Percentiles rank a stretch among this genome's conserved stretches.
phyloP scores from a whole-genome alignment of 371 early-diverging fungal genomes.

The Cokeromyces recurvatus region DNA sequence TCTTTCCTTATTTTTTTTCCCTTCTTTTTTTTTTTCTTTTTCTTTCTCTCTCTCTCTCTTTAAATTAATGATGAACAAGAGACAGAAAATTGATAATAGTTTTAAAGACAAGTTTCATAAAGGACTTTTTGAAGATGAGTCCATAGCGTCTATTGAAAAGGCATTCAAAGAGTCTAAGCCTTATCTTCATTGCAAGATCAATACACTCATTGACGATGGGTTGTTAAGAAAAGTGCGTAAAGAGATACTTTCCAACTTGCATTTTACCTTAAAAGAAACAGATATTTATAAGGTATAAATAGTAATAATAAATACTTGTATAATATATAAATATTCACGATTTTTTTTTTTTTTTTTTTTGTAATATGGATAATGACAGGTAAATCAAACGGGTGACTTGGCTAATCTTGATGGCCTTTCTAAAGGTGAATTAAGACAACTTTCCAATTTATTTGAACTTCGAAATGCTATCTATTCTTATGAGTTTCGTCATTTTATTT shows the following conservation, averaged over 20 bases:
- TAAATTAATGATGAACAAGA: conserved; percentile 6
- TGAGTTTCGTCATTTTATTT: conserved; percentile 64
- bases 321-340: too few relatives aligned
- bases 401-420: conserved; percentile 79
- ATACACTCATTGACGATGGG: conserved; percentile 52
- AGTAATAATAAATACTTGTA: not conserved
- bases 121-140: conserved; percentile 22
- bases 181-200: conserved; percentile 62
- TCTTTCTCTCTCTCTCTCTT: conserved; percentile 1
- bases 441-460: conserved; percentile 51
- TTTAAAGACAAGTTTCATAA: conserved; percentile 23
- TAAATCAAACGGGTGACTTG: conserved; percentile 74
- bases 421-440: conserved; percentile 40
- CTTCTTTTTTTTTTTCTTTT: conserved; percentile 6
- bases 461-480: conserved; percentile 68
- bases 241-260: conserved; percentile 58
- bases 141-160: conserved; percentile 17
- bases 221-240: conserved; percentile 56
- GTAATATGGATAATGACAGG: not conserved
- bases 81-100: conserved; percentile 12
- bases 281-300: conserved; percentile 67
- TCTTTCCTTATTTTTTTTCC: too few relatives aligned
- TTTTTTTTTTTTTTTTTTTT: too few relatives aligned
- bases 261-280: conserved; percentile 75
- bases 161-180: conserved; percentile 51